Conservation (phyloP, 1,139 yeast species). For the Taphrina wiesneri region DNA sequence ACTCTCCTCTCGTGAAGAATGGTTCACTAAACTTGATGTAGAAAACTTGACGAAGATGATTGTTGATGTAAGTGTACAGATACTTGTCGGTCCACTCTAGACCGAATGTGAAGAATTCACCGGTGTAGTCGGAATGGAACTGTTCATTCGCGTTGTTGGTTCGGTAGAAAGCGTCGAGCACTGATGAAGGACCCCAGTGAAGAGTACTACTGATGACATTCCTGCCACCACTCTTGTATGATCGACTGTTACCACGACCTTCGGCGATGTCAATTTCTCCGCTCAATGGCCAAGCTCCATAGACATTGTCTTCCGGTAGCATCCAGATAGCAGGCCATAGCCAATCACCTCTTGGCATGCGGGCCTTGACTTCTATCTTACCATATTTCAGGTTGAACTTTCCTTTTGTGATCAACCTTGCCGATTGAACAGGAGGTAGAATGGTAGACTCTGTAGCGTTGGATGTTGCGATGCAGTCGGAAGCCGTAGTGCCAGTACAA, state of each 20-base stretch:
- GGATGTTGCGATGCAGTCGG: slow-evolving; percentile 36
- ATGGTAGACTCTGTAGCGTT: slow-evolving; percentile 30
- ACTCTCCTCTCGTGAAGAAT: slow-evolving; percentile 35
- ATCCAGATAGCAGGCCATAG: slow-evolving; percentile 40
- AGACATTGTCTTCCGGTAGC: slow-evolving; percentile 36
- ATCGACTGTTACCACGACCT: slow-evolving; percentile 37
- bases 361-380: slow-evolving; percentile 37
- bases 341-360: slow-evolving; percentile 39
- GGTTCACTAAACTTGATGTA: slow-evolving; percentile 34
- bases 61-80: slow-evolving; percentile 37
- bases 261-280: slow-evolving; percentile 39
- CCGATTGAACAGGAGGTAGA: slow-evolving; percentile 39
- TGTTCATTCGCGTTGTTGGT: slow-evolving; percentile 11
- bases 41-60: slow-evolving; percentile 37
- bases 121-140: slow-evolving; percentile 32
- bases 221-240: slow-evolving; percentile 35
- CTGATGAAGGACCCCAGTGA: slow-evolving; percentile 38
- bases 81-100: slow-evolving; percentile 39
- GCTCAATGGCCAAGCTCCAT: slow-evolving; percentile 38
- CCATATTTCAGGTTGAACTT: slow-evolving; percentile 35
- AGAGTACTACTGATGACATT: slow-evolving; percentile 36
- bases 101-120: slow-evolving; percentile 36
- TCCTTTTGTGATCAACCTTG: slow-evolving; percentile 35
- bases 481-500: slow-evolving; percentile 24
- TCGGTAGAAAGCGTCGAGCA: slow-evolving; percentile 32